Percentiles rank a stretch among this genome's conserved stretches.
Conservation (phyloP, 1,139 yeast genomes). For the Candida tropicalis region DNA sequence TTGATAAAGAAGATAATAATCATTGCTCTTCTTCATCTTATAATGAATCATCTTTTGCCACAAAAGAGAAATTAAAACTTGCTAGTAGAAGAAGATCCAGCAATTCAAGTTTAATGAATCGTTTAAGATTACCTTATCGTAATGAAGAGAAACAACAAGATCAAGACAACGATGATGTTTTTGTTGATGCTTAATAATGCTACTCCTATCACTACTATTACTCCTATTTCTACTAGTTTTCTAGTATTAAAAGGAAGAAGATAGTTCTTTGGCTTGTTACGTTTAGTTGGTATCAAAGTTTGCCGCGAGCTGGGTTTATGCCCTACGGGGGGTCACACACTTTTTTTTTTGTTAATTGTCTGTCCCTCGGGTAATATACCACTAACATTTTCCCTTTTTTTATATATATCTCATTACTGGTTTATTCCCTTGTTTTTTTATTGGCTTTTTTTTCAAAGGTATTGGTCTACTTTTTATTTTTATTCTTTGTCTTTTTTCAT, state of each 20-base stretch:
- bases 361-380: too few species aligned
- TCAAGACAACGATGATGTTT: conserved; percentile 31
- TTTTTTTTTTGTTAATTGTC: neutral
- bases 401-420: neutral
- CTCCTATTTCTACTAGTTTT: too few species aligned
- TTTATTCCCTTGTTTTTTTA: neutral
- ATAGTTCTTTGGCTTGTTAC: too few species aligned
- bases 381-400: neutral
- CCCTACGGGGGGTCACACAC: neutral
- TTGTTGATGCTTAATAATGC: conserved; percentile 28
- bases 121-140: conserved; percentile 19
- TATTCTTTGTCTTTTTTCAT: neutral
- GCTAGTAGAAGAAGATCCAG: conserved; percentile 9
- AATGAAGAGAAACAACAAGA: conserved; percentile 3
- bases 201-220: too few species aligned
- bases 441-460: conserved; percentile 5
- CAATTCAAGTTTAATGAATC: conserved; percentile 14
- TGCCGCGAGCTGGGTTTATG: too few species aligned
- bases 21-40: neutral
- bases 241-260: too few species aligned
- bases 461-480: neutral
- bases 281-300: neutral
- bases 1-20: conserved; percentile 1
- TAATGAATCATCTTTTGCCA: neutral
- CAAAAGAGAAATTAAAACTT: conserved; percentile 5